A percentile compares a stretch with the other conserved stretches of the same genome.
Evolutionary conservation across 2,329 filamentous ascomycete species (phyloP).

Genomic region (Akanthomyces lecanii): DNA sequence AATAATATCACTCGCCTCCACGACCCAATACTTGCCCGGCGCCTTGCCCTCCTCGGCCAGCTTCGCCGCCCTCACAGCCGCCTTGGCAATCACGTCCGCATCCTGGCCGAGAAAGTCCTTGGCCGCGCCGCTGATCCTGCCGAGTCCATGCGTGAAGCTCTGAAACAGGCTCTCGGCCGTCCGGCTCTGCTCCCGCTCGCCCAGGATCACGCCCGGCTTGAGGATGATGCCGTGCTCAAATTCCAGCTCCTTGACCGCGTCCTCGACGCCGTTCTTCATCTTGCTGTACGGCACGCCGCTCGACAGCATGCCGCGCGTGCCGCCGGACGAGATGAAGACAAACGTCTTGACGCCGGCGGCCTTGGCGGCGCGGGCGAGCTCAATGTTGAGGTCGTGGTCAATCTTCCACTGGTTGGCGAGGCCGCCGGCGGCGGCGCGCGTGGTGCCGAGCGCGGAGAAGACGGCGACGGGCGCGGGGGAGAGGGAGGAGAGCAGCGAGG

Average conservation of each 20-base stretch:
- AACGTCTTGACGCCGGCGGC: conserved; percentile 68
- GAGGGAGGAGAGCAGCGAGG: conserved; percentile 51
- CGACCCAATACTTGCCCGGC: conserved; percentile 56
- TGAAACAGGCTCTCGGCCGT: conserved; percentile 54
- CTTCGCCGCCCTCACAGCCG: conserved; percentile 58
- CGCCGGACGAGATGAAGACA: conserved; percentile 66
- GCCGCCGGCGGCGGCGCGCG: conserved; percentile 67
- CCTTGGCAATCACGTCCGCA: conserved; percentile 64
- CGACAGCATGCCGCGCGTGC: conserved; percentile 39
- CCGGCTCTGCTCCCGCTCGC: conserved; percentile 60
- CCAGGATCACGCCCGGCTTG: conserved; percentile 71
- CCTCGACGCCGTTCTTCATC: conserved; percentile 89
- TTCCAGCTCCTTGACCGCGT: conserved; percentile 63
- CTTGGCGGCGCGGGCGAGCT: conserved; percentile 71
- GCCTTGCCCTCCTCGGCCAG: conserved; percentile 56
- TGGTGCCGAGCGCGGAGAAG: conserved; percentile 78
- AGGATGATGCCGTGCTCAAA: conserved; percentile 77
- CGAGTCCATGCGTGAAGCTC: conserved; percentile 51
- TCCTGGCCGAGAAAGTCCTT: conserved; percentile 72
- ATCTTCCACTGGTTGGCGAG: conserved; percentile 80
- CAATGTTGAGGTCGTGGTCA: conserved; percentile 81
- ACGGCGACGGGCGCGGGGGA: conserved; percentile 57
- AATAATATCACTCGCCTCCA: conserved; percentile 61
- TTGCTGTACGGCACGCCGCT: conserved; percentile 48
- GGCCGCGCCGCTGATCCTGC: conserved; percentile 47